Evolutionary conservation across 2,329 filamentous ascomycete genomes (phyloP).

Genomic region (Alternaria sp.): DNA sequence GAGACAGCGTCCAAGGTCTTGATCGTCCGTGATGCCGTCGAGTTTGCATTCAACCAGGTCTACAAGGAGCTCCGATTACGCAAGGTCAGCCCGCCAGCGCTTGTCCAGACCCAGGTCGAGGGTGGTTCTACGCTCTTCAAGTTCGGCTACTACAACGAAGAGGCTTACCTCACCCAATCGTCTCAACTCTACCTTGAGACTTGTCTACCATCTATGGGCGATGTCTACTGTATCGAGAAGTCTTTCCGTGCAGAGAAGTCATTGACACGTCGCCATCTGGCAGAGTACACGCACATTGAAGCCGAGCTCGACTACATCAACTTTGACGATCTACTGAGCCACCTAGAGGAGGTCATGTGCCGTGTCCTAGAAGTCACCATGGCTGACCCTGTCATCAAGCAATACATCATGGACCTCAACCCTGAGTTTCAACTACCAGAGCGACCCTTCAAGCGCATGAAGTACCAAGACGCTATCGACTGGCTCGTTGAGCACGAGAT

Average conservation of each 20-base stretch:
- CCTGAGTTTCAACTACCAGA: slow-evolving; percentile 83
- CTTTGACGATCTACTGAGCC: slow-evolving; percentile 85
- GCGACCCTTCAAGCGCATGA: slow-evolving; percentile 93
- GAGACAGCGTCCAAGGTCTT: slow-evolving; percentile 86
- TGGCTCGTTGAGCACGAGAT: slow-evolving; percentile 94
- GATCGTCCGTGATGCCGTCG: slow-evolving; percentile 82
- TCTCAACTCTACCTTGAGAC: slow-evolving; percentile 98
- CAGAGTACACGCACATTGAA: slow-evolving; percentile 97
- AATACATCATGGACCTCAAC: slow-evolving; percentile 85
- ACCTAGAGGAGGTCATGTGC: slow-evolving; percentile 89
- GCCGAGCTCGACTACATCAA: slow-evolving; percentile 95
- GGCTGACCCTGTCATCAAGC: slow-evolving; percentile 74
- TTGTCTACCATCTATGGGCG: slow-evolving; percentile 84
- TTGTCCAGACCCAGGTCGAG: slow-evolving; percentile 95
- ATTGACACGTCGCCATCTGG: slow-evolving; percentile 89
- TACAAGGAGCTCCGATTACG: slow-evolving; percentile 80
- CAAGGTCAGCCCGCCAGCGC: slow-evolving; percentile 87
- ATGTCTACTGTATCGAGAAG: slow-evolving; percentile 98
- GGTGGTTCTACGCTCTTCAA: slow-evolving; percentile 90
- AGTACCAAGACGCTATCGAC: slow-evolving; percentile 89
- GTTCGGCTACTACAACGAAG: slow-evolving; percentile 87
- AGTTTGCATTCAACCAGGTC: slow-evolving; percentile 79
- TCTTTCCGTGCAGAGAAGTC: slow-evolving; percentile 99
- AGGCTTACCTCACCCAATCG: slow-evolving; percentile 93
- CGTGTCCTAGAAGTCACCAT: slow-evolving; percentile 81